Conservation (phyloP, 2,329 filamentous ascomycete genomes). For the Fusarium pseudocircinatum region DNA sequence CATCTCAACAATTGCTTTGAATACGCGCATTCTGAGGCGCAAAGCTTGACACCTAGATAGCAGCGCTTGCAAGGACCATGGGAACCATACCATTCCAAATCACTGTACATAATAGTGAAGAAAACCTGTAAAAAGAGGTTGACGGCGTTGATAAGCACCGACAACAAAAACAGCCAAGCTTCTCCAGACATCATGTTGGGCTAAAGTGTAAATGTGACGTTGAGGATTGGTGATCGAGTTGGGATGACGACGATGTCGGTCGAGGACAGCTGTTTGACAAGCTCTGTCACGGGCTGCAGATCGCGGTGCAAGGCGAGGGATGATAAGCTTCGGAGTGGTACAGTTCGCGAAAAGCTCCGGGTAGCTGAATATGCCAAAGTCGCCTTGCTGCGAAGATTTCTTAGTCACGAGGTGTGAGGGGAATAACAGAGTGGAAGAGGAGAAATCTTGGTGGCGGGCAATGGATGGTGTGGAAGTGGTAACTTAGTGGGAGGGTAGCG, state of each 20-base stretch:
- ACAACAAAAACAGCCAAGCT: slow-evolving; percentile 97
- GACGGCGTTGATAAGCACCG: slow-evolving; percentile 99
- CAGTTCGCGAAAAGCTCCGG: slow-evolving; percentile 1
- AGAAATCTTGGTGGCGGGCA: slow-evolving; percentile 42
- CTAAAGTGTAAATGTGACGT: slow-evolving; percentile 28
- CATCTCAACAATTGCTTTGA: background rate
- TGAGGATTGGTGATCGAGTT: slow-evolving; percentile 13
- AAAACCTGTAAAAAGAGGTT: slow-evolving; percentile 99
- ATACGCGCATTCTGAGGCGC: slow-evolving; percentile 29
- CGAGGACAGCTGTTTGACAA: slow-evolving; percentile 43
- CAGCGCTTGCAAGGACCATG: slow-evolving; percentile 5
- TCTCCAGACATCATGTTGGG: slow-evolving; percentile 83
- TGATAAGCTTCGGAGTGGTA: slow-evolving; percentile 19
- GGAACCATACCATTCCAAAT: slow-evolving; percentile 90
- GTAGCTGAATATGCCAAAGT: slow-evolving; percentile 7
- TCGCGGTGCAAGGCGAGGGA: slow-evolving; percentile 27
- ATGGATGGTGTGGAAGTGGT: slow-evolving; percentile 38
- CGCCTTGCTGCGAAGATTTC: slow-evolving; percentile 25
- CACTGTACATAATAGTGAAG: slow-evolving; percentile 99
- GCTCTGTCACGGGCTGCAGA: slow-evolving; percentile 42
- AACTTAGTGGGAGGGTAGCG: slow-evolving; percentile 25
- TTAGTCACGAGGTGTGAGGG: slow-evolving; percentile 10
- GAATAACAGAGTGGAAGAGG: slow-evolving; percentile 28
- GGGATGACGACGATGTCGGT: slow-evolving; percentile 26
- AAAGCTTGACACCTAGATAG: slow-evolving; percentile 21